Base-by-base conservation (phyloP, 176 grass and related monocot species). In the Paspalum vaginatum region DNA sequence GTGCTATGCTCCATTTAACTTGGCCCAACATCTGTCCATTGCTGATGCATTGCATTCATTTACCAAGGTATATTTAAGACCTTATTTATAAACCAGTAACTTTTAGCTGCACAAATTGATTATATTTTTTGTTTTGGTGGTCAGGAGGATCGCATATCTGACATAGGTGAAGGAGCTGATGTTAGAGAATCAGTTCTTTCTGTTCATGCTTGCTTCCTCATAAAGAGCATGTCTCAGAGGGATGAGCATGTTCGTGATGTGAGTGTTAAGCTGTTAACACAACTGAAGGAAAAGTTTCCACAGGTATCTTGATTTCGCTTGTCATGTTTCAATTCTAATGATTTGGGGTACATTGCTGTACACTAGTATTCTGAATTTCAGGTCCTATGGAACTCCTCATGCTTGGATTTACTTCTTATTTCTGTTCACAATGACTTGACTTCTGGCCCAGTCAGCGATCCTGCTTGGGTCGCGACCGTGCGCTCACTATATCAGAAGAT, bases 151-250 rank as follows among this genome's bases (percentile, higher is more conserved):
- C 90, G 81, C 59, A 86, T 95, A 86, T 93, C 92, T 87, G 96
- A 91, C 78, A 98, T 98, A 86, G 96, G 96, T 59, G 80, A 85
- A 84, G 84, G 85, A 81, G 92, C 92, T 89, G 92, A 98, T 84
- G 77, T 78, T 79, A 92, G 92, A 83, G 96, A 98, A 71, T 88
- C 88, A 25, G 88, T 91, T 91, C 88, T 95, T 72, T 89, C 92
- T 65, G 74, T 86, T 76, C 96, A 98, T 88, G 81, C 90, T 16
- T 95, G 96, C 84, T 93, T 93, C 82, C 86, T 98, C 63, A 98
- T 98, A 95, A 98, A 95, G 82, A 95, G 85, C 82, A 91, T 98
- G 92, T 92, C 92, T 68, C 96, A 98, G 82, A 95, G 92, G 86
- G 92, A 98, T 85, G 96, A 98, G 41, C 84, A 93, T 87, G 88